Evolutionary conservation across 1,284 basidiomycete species (phyloP).

Genomic region (Jaminaea rosea): DNA sequence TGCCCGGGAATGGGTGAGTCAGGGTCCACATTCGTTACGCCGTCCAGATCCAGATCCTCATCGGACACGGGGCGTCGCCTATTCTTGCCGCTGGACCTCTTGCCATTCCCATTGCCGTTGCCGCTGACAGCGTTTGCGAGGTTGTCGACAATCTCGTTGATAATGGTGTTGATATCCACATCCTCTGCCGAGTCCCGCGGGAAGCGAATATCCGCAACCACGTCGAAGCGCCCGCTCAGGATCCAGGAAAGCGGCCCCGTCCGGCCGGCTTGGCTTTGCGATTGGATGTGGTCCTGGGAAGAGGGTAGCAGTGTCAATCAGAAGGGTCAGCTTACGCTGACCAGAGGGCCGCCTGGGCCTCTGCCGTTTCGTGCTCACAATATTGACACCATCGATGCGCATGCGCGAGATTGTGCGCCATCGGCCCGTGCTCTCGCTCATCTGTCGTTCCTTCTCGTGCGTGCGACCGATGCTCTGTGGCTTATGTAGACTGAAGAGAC

Average conservation of each 20-base stretch:
- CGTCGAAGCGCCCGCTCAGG: constrained; percentile 87
- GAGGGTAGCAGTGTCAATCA: too few relatives aligned
- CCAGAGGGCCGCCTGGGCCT: too few relatives aligned
- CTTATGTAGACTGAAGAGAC: constrained; percentile 88
- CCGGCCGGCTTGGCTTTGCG: constrained; percentile 62
- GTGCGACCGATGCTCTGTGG: constrained; percentile 91
- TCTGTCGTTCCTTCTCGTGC: constrained; percentile 56
- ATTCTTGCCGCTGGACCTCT: too few relatives aligned
- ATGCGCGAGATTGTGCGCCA: constrained; percentile 90
- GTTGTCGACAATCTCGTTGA: constrained; percentile 82
- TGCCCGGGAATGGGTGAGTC: constrained; percentile 72
- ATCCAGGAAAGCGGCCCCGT: constrained; percentile 91
- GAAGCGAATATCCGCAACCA: constrained; percentile 95
- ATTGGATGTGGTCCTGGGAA: constrained; percentile 95
- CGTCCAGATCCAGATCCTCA: constrained; percentile 15
- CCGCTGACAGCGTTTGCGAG: constrained; percentile 51
- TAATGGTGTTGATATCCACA: constrained; percentile 65
- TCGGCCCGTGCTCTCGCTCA: constrained; percentile 56
- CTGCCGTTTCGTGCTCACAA: too few relatives aligned
- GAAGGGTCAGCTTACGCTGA: too few relatives aligned
- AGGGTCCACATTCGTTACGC: constrained; percentile 10
- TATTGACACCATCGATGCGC: constrained; percentile 89
- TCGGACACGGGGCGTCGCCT: too few relatives aligned
- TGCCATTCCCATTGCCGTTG: constrained; percentile 5
- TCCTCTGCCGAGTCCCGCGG: constrained; percentile 70